These are phyloP conservation scores for Hypocrella siamensis DNA, from an alignment of 2,329 filamentous ascomycete genomes.

Conservation along the genomic window DNA sequence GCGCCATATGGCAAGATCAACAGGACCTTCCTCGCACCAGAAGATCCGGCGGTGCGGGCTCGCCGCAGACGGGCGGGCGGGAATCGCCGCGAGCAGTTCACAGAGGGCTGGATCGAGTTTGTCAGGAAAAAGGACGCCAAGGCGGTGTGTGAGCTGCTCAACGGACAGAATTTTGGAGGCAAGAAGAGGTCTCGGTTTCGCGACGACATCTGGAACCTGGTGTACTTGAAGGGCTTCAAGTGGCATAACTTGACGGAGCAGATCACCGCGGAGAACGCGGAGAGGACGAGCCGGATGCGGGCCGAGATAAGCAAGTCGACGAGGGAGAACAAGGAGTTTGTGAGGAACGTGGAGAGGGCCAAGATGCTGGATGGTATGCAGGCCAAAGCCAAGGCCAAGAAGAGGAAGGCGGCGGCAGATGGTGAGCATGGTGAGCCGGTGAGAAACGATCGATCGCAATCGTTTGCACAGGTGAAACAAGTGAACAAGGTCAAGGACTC, in stretches of 20 bases:
- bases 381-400: conserved; percentile 28
- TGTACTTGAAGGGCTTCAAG: conserved; percentile 73
- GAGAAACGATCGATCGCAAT: conserved; percentile 15
- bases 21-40: conserved; percentile 65
- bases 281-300: conserved; percentile 57
- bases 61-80: conserved; percentile 57
- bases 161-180: conserved; percentile 63
- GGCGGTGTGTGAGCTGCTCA: conserved; percentile 58
- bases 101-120: conserved; percentile 81
- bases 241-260: conserved; percentile 64
- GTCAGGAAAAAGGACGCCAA: conserved; percentile 62
- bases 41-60: conserved; percentile 50
- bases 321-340: conserved; percentile 68
- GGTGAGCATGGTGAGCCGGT: conserved; percentile 8
- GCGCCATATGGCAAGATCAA: conserved; percentile 61
- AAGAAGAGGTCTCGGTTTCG: conserved; percentile 75
- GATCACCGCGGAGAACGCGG: conserved; percentile 68
- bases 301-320: conserved; percentile 63
- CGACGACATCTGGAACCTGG: conserved; percentile 74
- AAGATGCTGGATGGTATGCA: conserved; percentile 69
- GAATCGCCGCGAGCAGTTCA: conserved; percentile 70
- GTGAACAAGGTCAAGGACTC: conserved; percentile 30
- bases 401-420: conserved; percentile 13
- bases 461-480: conserved; percentile 52
- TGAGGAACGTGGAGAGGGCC: conserved; percentile 61